Conservation (phyloP, 202 grass and related monocot species). For the Zoysia matrella region DNA sequence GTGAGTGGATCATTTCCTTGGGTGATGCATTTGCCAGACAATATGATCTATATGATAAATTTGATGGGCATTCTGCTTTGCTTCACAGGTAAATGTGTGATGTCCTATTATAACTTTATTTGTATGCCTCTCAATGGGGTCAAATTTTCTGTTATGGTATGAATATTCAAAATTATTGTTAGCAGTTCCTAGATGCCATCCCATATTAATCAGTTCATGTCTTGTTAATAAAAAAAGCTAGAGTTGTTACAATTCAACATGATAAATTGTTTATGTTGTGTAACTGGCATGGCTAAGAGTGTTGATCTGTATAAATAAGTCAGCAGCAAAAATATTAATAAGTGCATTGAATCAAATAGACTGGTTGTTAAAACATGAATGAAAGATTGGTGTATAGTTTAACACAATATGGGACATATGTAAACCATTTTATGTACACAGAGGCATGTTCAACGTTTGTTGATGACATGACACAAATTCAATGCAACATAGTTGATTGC, state of each 20-base stretch:
- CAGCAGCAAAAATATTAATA: neutral
- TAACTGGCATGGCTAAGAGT: neutral
- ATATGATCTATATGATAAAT: constrained; percentile 81
- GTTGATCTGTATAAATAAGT: neutral
- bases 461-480: neutral
- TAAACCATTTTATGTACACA: neutral
- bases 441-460: neutral
- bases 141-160: no score
- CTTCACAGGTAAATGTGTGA: constrained; percentile 68
- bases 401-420: neutral
- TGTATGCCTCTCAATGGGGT: neutral
- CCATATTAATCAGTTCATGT: constrained; percentile 1
- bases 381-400: neutral
- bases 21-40: constrained; percentile 94
- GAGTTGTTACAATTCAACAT: neutral
- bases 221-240: neutral
- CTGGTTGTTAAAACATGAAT: neutral
- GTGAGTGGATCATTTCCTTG: constrained; percentile 86
- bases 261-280: neutral
- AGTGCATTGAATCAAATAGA: neutral
- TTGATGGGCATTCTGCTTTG: constrained; percentile 85
- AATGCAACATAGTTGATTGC: neutral
- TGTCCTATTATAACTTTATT: constrained; percentile 10
- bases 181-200: constrained; percentile 21
- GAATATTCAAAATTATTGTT: neutral